Percentiles rank a stretch among this genome's conserved stretches.
Evolutionary conservation across 2,329 filamentous ascomycete species (phyloP).

Genomic region (Aspergillus sp.): DNA sequence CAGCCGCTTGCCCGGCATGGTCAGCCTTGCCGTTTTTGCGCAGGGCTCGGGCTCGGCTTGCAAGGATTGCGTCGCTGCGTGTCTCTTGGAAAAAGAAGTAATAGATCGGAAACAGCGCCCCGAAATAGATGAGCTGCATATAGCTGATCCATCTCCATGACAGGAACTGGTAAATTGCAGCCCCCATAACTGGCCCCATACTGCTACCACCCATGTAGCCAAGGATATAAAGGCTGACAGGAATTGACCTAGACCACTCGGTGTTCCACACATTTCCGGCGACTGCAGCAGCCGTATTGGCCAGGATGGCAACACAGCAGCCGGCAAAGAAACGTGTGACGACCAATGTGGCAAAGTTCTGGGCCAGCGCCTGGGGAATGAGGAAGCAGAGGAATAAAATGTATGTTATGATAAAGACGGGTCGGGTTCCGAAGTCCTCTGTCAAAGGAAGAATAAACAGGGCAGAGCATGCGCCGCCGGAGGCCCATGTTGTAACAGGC

Average conservation of each 20-base stretch:
- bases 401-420: constrained; percentile 42
- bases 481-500: constrained; percentile 21
- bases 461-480: constrained; percentile 18
- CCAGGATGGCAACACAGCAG: constrained; percentile 40
- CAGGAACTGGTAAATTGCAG: constrained; percentile 26
- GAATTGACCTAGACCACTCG: constrained; percentile 34
- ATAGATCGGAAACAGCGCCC: constrained; percentile 38
- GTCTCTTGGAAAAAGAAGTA: constrained; percentile 43
- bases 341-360: constrained; percentile 47
- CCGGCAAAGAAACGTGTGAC: constrained; percentile 47
- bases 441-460: constrained; percentile 20
- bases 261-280: constrained; percentile 34
- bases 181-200: constrained; percentile 47
- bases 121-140: constrained; percentile 43
- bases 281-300: constrained; percentile 36
- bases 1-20: constrained; percentile 21
- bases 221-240: constrained; percentile 44
- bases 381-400: constrained; percentile 42
- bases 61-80: constrained; percentile 41
- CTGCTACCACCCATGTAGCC: constrained; percentile 43
- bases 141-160: constrained; percentile 15
- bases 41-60: constrained; percentile 35
- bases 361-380: constrained; percentile 44
- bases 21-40: constrained; percentile 31
- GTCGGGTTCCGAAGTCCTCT: constrained; percentile 26